Evolutionary conservation across 345 rosid species (phyloP), one percentile per base, ranked within the genome.

Genomic region (Gossypium stocksii): DNA sequence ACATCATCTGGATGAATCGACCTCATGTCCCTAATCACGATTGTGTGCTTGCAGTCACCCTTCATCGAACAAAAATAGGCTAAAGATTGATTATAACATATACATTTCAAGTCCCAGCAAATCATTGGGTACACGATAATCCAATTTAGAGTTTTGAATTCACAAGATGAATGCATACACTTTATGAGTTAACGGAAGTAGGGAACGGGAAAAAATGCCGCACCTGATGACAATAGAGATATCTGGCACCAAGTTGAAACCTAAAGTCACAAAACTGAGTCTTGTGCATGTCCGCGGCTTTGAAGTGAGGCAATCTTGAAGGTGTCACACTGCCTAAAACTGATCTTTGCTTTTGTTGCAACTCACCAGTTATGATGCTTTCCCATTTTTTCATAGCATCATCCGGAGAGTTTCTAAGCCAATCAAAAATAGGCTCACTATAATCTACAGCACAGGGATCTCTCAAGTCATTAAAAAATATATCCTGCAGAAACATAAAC

Each of bases 161-260:
- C 16, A 38, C 15, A 56, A 10, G 15, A 59, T 59, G 63, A 23
- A 59, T 59, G 29, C 12, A 13, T 23, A 7, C 34, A 29, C 11
- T 9, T 58, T 4, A 27, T 11, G 53, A 61, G 25, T 38, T 16
- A 11, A 48, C 9, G 15, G 19, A 17, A 56, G 16, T 17, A 4
- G 45, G 48, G 19, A 41, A 74, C 1, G 11, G 0, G 45, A 38
- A 44, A 49, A 54, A 25, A 13, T 34, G 17, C 45, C 27, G 6
- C 74, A 93, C 98, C 94, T 92, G 98, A 77, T 94, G 98, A 79
- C 95, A 92, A 59, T 89, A 94, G 43, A 92, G 85, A 77, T 92
- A 94, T 19, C 83, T 89, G 25, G 98, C 93, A 81, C 98, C 98
- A 14, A 92, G 87, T 74, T 85, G 87, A 86, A 92, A 89, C 79